phyloP scores from a whole-genome alignment of 2,329 filamentous ascomycete genomes.

The Aspergillus sp. region DNA sequence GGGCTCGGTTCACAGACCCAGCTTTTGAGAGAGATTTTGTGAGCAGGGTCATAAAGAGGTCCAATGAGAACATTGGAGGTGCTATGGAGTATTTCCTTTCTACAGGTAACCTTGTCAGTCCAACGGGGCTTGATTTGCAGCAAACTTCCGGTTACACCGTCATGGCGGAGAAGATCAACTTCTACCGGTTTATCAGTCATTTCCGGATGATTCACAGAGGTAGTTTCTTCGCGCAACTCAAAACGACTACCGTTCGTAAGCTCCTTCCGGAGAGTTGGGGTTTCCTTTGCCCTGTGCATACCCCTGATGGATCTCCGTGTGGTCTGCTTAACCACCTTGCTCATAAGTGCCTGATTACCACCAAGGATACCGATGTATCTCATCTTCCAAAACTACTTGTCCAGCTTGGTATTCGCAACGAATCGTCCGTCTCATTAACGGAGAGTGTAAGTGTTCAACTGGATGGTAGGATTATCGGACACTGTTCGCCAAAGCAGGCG shows the following conservation, averaged over 20 bases:
- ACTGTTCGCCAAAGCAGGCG: slow-evolving; percentile 82
- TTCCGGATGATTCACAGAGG: slow-evolving; percentile 99
- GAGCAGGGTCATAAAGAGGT: slow-evolving; percentile 71
- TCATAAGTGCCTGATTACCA: slow-evolving; percentile 91
- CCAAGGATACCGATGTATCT: slow-evolving; percentile 70
- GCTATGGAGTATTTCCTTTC: slow-evolving; percentile 93
- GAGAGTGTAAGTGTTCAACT: slow-evolving; percentile 88
- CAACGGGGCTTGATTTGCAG: slow-evolving; percentile 89
- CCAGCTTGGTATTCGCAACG: slow-evolving; percentile 74
- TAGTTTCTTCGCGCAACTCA: slow-evolving; percentile 96
- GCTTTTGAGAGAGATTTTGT: slow-evolving; percentile 80
- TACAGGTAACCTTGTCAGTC: slow-evolving; percentile 88
- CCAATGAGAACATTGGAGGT: slow-evolving; percentile 85
- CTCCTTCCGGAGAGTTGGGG: slow-evolving; percentile 96
- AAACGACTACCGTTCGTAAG: slow-evolving; percentile 95
- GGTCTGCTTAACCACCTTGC: slow-evolving; percentile 92
- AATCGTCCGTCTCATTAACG: slow-evolving; percentile 73
- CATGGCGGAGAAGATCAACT: slow-evolving; percentile 98
- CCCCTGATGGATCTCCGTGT: slow-evolving; percentile 92
- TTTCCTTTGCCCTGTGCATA: slow-evolving; percentile 95
- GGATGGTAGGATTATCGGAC: slow-evolving; percentile 86
- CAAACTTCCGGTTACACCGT: slow-evolving; percentile 94
- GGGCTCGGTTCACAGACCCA: slow-evolving; percentile 66
- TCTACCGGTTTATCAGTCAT: slow-evolving; percentile 96
- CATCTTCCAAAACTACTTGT: slow-evolving; percentile 70